Evolutionary conservation across 495 filamentous ascomycete genomes (phyloP).

Genomic region (Chaetomium tenue): DNA sequence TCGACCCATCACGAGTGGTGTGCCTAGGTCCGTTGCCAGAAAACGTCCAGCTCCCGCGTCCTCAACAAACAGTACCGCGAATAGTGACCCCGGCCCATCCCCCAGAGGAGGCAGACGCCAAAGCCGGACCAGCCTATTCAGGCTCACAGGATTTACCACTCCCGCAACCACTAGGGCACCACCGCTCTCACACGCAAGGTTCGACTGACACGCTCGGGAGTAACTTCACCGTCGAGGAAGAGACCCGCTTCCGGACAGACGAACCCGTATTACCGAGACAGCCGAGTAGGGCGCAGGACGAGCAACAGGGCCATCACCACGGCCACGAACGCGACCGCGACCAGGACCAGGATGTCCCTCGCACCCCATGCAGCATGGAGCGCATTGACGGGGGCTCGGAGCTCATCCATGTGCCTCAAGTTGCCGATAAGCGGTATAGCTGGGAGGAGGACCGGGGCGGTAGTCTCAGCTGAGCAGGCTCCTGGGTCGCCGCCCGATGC

Average conservation of each 20-base stretch:
- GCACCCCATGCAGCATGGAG: constrained; percentile 40
- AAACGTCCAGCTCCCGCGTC: constrained; percentile 45
- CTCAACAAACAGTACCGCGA: constrained; percentile 40
- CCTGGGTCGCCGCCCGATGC: no score
- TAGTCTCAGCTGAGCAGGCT: constrained; percentile 17
- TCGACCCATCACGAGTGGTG: constrained; percentile 51
- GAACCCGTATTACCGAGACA: constrained; percentile 24
- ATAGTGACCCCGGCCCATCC: constrained; percentile 38
- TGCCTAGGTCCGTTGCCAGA: constrained; percentile 53
- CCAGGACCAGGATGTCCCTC: constrained; percentile 26
- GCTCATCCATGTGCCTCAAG: constrained; percentile 52
- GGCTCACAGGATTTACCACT: constrained; percentile 22
- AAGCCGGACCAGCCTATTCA: constrained; percentile 12
- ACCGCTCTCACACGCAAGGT: constrained; percentile 26
- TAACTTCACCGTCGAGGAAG: constrained; percentile 52
- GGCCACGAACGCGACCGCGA: neutral
- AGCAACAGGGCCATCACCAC: constrained; percentile 17
- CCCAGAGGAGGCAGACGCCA: constrained; percentile 7
- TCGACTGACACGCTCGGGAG: constrained; percentile 51
- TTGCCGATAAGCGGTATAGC: constrained; percentile 51
- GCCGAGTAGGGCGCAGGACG: constrained; percentile 9
- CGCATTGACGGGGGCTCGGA: constrained; percentile 43
- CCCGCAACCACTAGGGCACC: constrained; percentile 24
- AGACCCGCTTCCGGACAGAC: constrained; percentile 25
- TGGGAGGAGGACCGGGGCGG: constrained; percentile 42